These are phyloP conservation scores for Perkinsus olseni DNA, from an alignment of 169 alveolate genomes.

Conservation along the genomic window DNA sequence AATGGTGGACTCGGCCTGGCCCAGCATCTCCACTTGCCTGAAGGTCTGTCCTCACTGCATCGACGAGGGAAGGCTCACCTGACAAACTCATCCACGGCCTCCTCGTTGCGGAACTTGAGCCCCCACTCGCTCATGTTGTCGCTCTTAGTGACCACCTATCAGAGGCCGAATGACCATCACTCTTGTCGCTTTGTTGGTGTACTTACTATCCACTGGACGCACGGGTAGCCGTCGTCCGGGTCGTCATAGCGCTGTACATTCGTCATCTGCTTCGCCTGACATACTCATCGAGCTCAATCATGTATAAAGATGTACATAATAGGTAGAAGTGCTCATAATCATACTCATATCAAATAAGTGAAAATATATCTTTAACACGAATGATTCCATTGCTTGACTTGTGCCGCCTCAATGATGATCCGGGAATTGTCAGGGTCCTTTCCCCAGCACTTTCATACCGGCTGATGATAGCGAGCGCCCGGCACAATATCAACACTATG, in stretches of 20 bases:
- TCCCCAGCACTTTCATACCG: too few species aligned
- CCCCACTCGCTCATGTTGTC: neutral
- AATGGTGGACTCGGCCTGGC: neutral
- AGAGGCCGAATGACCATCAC: neutral
- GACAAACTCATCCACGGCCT: neutral
- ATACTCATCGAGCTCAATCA: too few species aligned
- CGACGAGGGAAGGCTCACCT: neutral
- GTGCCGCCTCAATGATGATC: too few species aligned
- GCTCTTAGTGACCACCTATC: neutral
- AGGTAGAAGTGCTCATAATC: too few species aligned
- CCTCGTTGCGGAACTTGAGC: neutral
- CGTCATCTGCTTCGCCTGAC: neutral
- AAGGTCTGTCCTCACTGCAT: neutral
- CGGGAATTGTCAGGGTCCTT: too few species aligned
- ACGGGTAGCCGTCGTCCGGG: neutral
- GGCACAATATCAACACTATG: too few species aligned
- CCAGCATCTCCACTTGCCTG: neutral
- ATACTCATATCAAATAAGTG: too few species aligned
- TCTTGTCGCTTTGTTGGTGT: neutral
- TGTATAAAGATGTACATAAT: too few species aligned
- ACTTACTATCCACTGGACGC: neutral
- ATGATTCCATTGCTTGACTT: too few species aligned
- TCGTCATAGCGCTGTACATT: neutral
- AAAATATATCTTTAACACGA: too few species aligned
- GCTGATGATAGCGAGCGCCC: too few species aligned